Percentiles rank a stretch among this genome's conserved stretches.
These are phyloP conservation scores for Didymella lethalis DNA, from an alignment of 2,329 filamentous ascomycete species.

Conservation along the genomic window DNA sequence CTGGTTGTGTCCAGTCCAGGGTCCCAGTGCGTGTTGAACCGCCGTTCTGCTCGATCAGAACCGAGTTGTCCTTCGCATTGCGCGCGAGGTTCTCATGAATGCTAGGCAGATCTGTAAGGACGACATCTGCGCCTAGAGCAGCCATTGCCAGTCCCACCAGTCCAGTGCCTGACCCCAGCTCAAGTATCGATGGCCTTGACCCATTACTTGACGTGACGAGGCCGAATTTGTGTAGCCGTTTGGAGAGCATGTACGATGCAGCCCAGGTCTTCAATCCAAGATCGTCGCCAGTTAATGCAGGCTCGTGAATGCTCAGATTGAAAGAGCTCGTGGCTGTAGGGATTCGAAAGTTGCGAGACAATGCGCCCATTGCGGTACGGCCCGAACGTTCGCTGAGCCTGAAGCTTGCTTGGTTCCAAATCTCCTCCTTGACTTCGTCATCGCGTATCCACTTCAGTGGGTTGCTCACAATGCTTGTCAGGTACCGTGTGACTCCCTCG, in stretches of 20 bases:
- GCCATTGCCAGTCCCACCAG: conserved; percentile 89
- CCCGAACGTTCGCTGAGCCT: conserved; percentile 88
- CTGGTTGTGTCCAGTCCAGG: conserved; percentile 76
- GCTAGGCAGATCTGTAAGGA: conserved; percentile 82
- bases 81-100: conserved; percentile 82
- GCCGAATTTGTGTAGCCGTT: conserved; percentile 63
- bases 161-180: conserved; percentile 89
- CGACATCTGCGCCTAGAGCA: conserved; percentile 70
- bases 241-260: conserved; percentile 84
- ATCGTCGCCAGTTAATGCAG: conserved; percentile 84
- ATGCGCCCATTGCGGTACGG: conserved; percentile 70
- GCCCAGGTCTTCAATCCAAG: conserved; percentile 96
- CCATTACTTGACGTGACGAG: conserved; percentile 15
- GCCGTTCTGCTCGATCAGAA: conserved; percentile 62
- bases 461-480: conserved; percentile 73
- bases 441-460: conserved; percentile 72
- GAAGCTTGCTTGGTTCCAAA: conserved; percentile 82
- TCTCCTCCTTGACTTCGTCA: conserved; percentile 69
- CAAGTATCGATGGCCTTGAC: conserved; percentile 61
- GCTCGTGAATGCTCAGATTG: conserved; percentile 80
- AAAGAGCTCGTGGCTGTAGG: conserved; percentile 53
- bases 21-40: conserved; percentile 69
- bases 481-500: conserved; percentile 67
- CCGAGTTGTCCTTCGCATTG: conserved; percentile 73
- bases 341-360: conserved; percentile 68